Evolutionary conservation across 2,329 filamentous ascomycete species (phyloP), one percentile per base, ranked within the genome.

Genomic region (Aspergillus bombycis): DNA sequence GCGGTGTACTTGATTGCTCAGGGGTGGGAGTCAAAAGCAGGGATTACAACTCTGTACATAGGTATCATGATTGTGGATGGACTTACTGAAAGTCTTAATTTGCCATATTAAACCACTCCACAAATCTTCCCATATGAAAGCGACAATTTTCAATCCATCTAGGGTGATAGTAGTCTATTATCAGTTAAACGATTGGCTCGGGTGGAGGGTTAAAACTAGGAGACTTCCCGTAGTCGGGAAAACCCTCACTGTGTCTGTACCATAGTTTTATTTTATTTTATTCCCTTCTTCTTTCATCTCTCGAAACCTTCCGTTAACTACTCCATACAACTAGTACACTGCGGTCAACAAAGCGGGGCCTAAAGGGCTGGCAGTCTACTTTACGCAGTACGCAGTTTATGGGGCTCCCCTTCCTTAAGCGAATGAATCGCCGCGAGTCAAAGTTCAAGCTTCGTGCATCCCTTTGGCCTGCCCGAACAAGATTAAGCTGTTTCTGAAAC

Each of bases 391-490:
- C 9, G 48, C 7, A 34, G 48, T 21, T 52, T 43, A 41, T 57
- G 58, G 60, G 53, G 57, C 16, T 8, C 45, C 32, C 34, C 34
- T 6, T 46, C 45, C n/a, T 12, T 16, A 50, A 59, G 60, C 59
- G 53, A 64, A 66, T 66, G 21, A 66, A 45, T 36, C 45, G 26
- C 10, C 57, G 57, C n/a, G 38, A 50, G 52, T 32, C 52, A 52
- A 56, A 26, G 58, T 64, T 66, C 64, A 64, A 66, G 64, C 64
- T 64, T 66, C 57, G 52, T 56, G 32, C 57, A 60, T 66, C 56
- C 56, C 26, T 61, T 57, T 58, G 56, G 46, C 58, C 56, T 64
- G 45, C 64, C 59, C 46, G 50, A 64, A 53, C 23, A 30, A 62
- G 59, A 66, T 58, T 58, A 66, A 62, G 36, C 62, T 62, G 63